Conservation (phyloP, 345 rosid genomes). For the Reutealis trisperma region DNA sequence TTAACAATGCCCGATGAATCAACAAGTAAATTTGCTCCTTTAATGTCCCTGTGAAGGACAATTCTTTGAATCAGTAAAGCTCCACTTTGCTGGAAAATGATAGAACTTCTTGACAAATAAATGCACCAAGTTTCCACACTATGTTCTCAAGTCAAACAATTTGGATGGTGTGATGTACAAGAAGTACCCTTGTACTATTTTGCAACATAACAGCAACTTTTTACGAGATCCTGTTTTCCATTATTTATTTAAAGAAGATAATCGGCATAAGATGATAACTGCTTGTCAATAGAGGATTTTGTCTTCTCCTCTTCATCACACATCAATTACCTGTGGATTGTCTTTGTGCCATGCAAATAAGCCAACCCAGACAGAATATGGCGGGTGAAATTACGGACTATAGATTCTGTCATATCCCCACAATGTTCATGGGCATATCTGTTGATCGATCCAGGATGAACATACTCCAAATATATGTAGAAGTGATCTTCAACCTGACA, state of each 20-base stretch:
- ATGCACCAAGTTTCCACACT: neutral
- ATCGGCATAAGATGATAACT: neutral
- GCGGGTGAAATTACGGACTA: slow-evolving; percentile 73
- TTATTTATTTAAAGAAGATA: slow-evolving; percentile 12
- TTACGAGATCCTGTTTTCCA: neutral
- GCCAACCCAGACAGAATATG: slow-evolving; percentile 68
- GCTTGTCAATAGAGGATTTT: neutral
- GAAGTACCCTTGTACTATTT: neutral
- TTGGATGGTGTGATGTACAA: neutral
- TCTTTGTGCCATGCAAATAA: slow-evolving; percentile 58
- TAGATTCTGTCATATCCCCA: slow-evolving; percentile 57
- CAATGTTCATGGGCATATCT: slow-evolving; percentile 57
- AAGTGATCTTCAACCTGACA: slow-evolving; percentile 63
- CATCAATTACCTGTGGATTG: slow-evolving; percentile 60
- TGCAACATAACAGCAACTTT: neutral
- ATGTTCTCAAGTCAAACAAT: neutral
- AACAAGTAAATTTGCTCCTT: slow-evolving; percentile 80
- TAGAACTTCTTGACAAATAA: slow-evolving; percentile 10
- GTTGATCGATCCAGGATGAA: slow-evolving; percentile 67
- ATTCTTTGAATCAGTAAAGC: slow-evolving; percentile 16
- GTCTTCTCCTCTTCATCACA: neutral
- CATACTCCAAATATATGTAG: slow-evolving; percentile 63
- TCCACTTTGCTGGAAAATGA: neutral
- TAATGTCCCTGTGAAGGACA: slow-evolving; percentile 58
- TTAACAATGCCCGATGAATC: slow-evolving; percentile 60